Conservation (phyloP, 2,329 filamentous ascomycete species). For the Fusarium sp. region DNA sequence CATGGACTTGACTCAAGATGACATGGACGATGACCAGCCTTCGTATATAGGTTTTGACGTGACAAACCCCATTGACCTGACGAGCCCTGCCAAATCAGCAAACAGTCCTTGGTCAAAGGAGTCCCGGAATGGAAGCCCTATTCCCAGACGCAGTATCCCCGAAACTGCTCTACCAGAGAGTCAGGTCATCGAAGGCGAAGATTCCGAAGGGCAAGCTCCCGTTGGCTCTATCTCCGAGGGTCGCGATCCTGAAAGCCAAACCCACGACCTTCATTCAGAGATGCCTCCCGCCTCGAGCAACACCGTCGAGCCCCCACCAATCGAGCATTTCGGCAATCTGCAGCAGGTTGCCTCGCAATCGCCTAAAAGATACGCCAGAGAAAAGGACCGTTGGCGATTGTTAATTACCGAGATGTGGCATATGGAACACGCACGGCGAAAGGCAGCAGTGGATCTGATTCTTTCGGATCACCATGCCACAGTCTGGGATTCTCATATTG, state of each 20-base stretch:
- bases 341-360: constrained; percentile 41
- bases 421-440: constrained; percentile 49
- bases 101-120: neutral
- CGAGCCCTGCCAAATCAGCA: constrained; percentile 36
- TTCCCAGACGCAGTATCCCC: neutral
- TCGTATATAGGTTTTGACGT: neutral
- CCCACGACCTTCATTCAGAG: neutral
- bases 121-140: neutral
- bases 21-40: constrained; percentile 30
- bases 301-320: constrained; percentile 26
- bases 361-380: constrained; percentile 46
- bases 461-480: constrained; percentile 29
- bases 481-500: constrained; percentile 38
- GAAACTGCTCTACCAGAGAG: neutral
- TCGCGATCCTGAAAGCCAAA: neutral
- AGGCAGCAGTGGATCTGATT: constrained; percentile 44
- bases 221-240: neutral
- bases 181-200: neutral
- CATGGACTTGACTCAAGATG: constrained; percentile 51
- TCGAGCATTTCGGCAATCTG: constrained; percentile 44
- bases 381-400: constrained; percentile 50
- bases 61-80: constrained; percentile 46
- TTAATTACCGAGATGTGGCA: constrained; percentile 51
- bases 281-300: neutral
- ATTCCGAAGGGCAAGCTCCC: neutral